These are phyloP conservation scores for Colletotrichum echinochloae DNA, from an alignment of 2,329 filamentous ascomycete species.

Conservation along the genomic window DNA sequence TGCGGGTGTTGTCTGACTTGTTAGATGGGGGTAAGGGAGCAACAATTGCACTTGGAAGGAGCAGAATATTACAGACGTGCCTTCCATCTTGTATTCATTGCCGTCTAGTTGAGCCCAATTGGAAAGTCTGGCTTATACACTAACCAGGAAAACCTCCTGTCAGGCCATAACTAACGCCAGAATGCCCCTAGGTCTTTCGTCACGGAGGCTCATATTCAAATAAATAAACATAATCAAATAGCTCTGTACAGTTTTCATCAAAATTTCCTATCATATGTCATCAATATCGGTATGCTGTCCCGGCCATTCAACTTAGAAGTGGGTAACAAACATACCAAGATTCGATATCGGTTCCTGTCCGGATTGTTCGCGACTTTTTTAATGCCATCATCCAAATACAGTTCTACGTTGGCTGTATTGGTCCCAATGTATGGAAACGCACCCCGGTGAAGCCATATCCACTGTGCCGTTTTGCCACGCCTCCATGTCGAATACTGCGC, in stretches of 20 bases:
- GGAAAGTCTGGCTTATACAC: too few relatives aligned
- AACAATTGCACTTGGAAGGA: neutral
- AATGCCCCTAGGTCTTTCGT: neutral
- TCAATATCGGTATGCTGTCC: neutral
- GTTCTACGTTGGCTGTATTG: neutral
- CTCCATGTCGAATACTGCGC: neutral
- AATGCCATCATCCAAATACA: neutral
- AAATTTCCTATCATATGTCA: too few relatives aligned
- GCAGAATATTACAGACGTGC: neutral
- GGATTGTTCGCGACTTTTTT: accelerated
- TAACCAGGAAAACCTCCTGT: neutral
- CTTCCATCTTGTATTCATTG: neutral
- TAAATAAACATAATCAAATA: too few relatives aligned
- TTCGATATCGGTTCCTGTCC: neutral
- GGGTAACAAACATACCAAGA: too few relatives aligned
- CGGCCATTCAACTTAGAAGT: neutral
- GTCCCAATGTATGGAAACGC: too few relatives aligned
- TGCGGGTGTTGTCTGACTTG: neutral
- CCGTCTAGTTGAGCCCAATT: too few relatives aligned
- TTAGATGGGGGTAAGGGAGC: neutral
- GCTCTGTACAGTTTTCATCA: too few relatives aligned
- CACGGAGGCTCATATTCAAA: neutral
- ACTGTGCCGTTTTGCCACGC: too few relatives aligned
- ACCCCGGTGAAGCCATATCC: neutral
- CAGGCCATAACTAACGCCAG: too few relatives aligned